Evolutionary conservation across 208 protist genomes (phyloP).

Genomic region (Leishmania guyanensis): DNA sequence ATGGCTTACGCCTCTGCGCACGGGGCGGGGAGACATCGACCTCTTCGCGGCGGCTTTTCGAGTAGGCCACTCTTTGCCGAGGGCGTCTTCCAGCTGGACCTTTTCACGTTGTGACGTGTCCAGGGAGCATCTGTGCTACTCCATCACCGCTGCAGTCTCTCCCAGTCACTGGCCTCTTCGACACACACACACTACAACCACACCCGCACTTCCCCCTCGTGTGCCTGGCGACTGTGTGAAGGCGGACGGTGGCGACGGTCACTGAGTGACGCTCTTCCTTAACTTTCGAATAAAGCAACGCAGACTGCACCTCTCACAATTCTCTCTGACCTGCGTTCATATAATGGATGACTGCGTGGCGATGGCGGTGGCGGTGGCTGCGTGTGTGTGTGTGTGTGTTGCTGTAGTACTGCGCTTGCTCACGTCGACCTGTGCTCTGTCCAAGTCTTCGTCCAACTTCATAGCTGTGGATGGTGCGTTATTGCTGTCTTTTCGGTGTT

Average conservation of each 20-base stretch:
- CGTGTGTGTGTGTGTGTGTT: background rate
- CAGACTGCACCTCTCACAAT: background rate
- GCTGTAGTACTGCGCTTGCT: background rate
- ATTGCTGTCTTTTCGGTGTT: background rate
- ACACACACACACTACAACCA: background rate
- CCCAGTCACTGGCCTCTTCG: background rate
- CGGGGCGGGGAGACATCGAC: slow-evolving; percentile 6
- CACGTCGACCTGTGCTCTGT: background rate
- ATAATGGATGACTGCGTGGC: background rate
- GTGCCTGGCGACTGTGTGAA: background rate
- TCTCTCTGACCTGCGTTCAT: background rate
- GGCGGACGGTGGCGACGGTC: background rate
- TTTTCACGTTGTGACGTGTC: slow-evolving; percentile 23
- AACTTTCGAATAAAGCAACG: background rate
- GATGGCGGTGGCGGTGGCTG: background rate
- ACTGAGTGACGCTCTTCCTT: background rate
- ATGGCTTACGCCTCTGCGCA: slow-evolving; percentile 11
- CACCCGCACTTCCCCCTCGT: background rate
- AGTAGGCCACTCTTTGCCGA: slow-evolving; percentile 32
- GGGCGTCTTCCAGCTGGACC: slow-evolving; percentile 42
- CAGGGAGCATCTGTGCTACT: background rate
- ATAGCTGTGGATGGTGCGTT: background rate
- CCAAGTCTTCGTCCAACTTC: background rate
- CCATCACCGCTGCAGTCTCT: background rate
- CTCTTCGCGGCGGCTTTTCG: slow-evolving; percentile 15